These are phyloP conservation scores for Cyclostephanos tholiformis DNA, from an alignment of 108 stramenopile species.

Conservation along the genomic window DNA sequence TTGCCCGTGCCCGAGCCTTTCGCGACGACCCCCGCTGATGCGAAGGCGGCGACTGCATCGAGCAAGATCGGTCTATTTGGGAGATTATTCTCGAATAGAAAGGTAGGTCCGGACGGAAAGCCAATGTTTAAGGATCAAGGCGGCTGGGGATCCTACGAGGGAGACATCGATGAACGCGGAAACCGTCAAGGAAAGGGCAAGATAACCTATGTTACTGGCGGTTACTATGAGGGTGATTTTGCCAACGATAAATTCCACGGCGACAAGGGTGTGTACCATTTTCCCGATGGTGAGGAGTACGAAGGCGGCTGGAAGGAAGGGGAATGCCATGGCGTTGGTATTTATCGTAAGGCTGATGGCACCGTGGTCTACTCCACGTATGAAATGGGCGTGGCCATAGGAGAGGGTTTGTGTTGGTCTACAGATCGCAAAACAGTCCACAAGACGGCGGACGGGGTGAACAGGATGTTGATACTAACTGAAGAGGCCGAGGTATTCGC, in stretches of 20 bases:
- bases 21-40: too few species aligned
- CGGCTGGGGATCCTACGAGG: conserved; percentile 38
- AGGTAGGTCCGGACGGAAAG: conserved; percentile 33
- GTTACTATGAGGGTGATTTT: conserved; percentile 25
- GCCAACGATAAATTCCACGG: conserved; percentile 27
- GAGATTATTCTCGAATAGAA: not conserved
- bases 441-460: conserved; percentile 19
- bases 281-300: conserved; percentile 25
- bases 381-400: conserved; percentile 46
- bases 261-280: conserved; percentile 20
- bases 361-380: conserved; percentile 21
- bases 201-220: conserved; percentile 35
- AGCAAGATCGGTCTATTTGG: not conserved
- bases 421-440: conserved; percentile 29
- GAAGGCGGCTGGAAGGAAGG: conserved; percentile 32
- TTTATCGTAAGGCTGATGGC: conserved; percentile 11
- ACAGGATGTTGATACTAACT: conserved; percentile 12
- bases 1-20: conserved; percentile 22
- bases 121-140: conserved; percentile 41
- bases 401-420: conserved; percentile 67
- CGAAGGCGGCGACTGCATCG: not conserved
- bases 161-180: conserved; percentile 25
- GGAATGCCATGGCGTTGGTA: conserved; percentile 28
- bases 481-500: conserved; percentile 22
- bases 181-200: conserved; percentile 37